A percentile compares a stretch with the other conserved stretches of the same genome.
These are phyloP conservation scores for Chalciporus pseudorubinellus DNA, from an alignment of 768 basidiomycete species.

Conservation along the genomic window DNA sequence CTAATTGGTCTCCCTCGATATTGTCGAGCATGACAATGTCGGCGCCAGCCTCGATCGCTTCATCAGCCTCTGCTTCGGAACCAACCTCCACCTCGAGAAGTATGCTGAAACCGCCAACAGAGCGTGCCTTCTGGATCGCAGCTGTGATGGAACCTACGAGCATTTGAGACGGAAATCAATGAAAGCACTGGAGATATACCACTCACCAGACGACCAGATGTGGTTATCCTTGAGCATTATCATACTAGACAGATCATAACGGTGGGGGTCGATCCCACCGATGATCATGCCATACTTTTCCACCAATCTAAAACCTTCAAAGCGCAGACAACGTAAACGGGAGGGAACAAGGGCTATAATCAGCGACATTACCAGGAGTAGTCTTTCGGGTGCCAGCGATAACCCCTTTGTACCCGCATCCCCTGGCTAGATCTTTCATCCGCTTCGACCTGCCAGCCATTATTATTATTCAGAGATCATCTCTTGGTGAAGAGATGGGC, in stretches of 20 bases:
- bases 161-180: conserved; percentile 4
- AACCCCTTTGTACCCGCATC: conserved; percentile 79
- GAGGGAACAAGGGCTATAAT: background rate
- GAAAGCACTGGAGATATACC: background rate
- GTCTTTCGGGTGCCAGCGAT: conserved; percentile 97
- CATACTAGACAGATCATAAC: conserved; percentile 97
- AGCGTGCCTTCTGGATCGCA: conserved; percentile 81
- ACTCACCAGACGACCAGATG: conserved; percentile 90
- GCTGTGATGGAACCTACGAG: conserved; percentile 79
- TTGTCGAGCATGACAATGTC: conserved; percentile 97
- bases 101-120: conserved; percentile 88
- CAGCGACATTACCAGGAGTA: conserved; percentile 63
- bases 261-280: conserved; percentile 93
- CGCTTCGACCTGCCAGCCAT: conserved; percentile 67
- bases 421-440: conserved; percentile 74
- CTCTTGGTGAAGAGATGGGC: background rate
- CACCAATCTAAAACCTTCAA: conserved; percentile 83
- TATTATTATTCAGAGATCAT: background rate
- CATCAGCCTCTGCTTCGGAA: conserved; percentile 86
- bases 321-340: conserved; percentile 7
- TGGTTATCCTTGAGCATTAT: conserved; percentile 99
- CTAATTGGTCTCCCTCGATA: conserved; percentile 74
- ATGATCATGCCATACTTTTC: conserved; percentile 99
- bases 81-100: conserved; percentile 93
- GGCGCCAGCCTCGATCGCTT: conserved; percentile 95